These are phyloP conservation scores for Volutella citrinella DNA, from an alignment of 2,329 filamentous ascomycete genomes.

Conservation along the genomic window DNA sequence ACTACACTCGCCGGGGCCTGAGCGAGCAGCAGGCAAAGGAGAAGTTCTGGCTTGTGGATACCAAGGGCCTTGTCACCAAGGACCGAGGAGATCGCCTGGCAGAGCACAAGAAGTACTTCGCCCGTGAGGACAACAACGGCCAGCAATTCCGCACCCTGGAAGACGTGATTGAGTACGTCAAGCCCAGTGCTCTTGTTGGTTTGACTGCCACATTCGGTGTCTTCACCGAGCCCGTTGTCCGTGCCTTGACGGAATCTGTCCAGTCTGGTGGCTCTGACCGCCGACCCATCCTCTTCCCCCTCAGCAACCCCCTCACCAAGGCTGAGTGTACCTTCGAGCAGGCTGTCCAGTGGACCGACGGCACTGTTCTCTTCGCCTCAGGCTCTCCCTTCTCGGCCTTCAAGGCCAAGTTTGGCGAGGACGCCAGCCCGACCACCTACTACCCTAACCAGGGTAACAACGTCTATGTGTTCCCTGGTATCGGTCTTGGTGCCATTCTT, in stretches of 20 bases:
- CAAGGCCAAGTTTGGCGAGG: constrained; percentile 57
- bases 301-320: constrained; percentile 94
- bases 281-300: constrained; percentile 87
- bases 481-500: constrained; percentile 89
- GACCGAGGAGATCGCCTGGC: constrained; percentile 93
- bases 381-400: constrained; percentile 85
- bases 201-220: constrained; percentile 91
- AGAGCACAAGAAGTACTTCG: constrained; percentile 79
- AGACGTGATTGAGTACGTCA: constrained; percentile 90
- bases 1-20: constrained; percentile 89
- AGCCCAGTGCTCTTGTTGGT: constrained; percentile 91
- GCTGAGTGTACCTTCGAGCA: constrained; percentile 97
- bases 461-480: constrained; percentile 93
- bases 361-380: constrained; percentile 88
- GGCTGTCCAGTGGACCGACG: constrained; percentile 86
- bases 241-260: constrained; percentile 63
- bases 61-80: constrained; percentile 87
- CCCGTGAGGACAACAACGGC: constrained; percentile 61
- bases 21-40: constrained; percentile 81
- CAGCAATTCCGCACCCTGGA: constrained; percentile 76
- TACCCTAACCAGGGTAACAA: constrained; percentile 83
- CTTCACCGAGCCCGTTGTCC: constrained; percentile 85
- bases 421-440: constrained; percentile 60
- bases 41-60: constrained; percentile 98
- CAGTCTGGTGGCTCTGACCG: constrained; percentile 66